These are phyloP conservation scores for Tothia fuscella DNA, from an alignment of 2,329 filamentous ascomycete species.

Conservation along the genomic window DNA sequence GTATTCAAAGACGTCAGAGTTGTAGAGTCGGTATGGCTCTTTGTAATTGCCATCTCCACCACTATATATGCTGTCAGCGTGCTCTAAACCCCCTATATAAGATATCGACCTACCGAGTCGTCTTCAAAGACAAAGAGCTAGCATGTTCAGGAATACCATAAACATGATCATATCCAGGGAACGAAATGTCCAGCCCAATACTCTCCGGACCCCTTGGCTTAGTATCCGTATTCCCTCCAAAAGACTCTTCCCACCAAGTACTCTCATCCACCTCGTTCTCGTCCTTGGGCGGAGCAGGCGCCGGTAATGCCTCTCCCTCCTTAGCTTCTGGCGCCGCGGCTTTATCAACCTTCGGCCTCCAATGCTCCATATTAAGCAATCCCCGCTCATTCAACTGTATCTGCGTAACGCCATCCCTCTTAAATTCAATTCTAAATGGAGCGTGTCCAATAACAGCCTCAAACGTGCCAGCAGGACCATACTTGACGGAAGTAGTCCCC, in stretches of 20 bases:
- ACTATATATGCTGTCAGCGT: constrained; percentile 19
- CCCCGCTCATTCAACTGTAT: constrained; percentile 86
- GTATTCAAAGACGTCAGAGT: constrained; percentile 96
- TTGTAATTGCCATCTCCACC: constrained; percentile 75
- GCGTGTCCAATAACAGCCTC: constrained; percentile 74
- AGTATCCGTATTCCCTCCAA: constrained; percentile 87
- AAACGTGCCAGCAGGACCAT: constrained; percentile 63
- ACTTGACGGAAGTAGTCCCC: constrained; percentile 61
- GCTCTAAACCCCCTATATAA: background rate
- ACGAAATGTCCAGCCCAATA: constrained; percentile 80
- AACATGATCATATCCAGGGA: constrained; percentile 83
- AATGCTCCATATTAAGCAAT: constrained; percentile 87
- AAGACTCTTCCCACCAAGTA: constrained; percentile 96
- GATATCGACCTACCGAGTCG: constrained; percentile 51
- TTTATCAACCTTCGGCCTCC: constrained; percentile 64
- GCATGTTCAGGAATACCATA: constrained; percentile 92
- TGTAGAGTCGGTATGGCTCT: constrained; percentile 91
- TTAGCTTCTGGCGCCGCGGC: constrained; percentile 31
- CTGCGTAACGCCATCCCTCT: constrained; percentile 67
- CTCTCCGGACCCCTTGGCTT: constrained; percentile 95
- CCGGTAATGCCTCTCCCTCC: constrained; percentile 37
- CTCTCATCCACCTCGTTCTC: constrained; percentile 52
- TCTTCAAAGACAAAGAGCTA: constrained; percentile 73
- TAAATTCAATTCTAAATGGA: constrained; percentile 79
- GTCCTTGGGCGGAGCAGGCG: constrained; percentile 30